Base-by-base conservation (phyloP, 2,329 filamentous ascomycete species). In the Ophiostoma triangulosporum region DNA sequence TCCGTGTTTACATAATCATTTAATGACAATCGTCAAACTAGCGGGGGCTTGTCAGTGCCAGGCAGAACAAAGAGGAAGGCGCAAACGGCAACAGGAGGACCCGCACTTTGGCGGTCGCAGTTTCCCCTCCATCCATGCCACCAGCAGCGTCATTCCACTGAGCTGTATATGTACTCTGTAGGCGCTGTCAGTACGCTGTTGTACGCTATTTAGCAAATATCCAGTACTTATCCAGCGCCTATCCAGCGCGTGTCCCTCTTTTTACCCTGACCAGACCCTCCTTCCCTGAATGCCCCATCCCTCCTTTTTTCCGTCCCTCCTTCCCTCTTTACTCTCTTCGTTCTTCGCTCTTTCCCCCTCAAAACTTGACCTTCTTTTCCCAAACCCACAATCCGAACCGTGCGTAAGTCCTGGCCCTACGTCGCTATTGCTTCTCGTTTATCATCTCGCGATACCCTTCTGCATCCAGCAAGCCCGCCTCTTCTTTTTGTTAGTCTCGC, bases 1-100 rank as follows among this genome's bases (percentile, higher is more conserved):
- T n/a, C n/a, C n/a, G n/a, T 15, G 52, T 22, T 54, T 54, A 54
- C 3, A 12, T 54, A 54, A 54, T 26, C 9, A n/a, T n/a, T n/a
- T n/a, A n/a, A n/a, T n/a, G n/a, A n/a, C n/a, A n/a, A n/a, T n/a
- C n/a, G n/a, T n/a, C n/a, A n/a, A n/a, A n/a, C n/a, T n/a, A n/a
- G n/a, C n/a, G n/a, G n/a, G n/a, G 43, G 43, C 9, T 9, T 29
- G 26, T 9, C 43, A 8, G 12, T 29, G 26, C 15, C 24, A 29
- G n/a, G n/a, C 24, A 29, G 43, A 4, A 46, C 43, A 46, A 46
- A 46, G 43, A 45, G 40, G 24, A 29, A 27, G 24, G 40, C 26
- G 22, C 40, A n/a, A 32, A 31, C 46, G n/a, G 8, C 27, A 22
- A 40, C 17, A 24, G 11, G 46, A 46, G 46, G 46, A 48, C 46